phyloP scores from a whole-genome alignment of 495 filamentous ascomycete genomes.

The Penicillium flavigenum region DNA sequence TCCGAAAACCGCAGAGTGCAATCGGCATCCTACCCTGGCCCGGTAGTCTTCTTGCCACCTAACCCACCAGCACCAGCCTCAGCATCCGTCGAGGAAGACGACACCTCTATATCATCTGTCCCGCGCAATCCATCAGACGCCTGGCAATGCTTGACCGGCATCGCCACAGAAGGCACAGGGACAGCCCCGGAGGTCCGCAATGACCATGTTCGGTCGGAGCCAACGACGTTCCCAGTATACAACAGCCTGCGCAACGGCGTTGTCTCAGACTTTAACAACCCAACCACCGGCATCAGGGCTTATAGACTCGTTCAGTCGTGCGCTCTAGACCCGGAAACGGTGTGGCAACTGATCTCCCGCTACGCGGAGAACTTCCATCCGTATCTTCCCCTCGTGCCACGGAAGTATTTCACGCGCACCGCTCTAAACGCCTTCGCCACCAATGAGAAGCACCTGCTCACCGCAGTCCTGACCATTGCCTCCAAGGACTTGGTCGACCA shows the following conservation, averaged over 20 bases:
- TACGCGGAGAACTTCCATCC: constrained; percentile 60
- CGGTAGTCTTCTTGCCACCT: constrained; percentile 39
- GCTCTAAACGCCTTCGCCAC: constrained; percentile 50
- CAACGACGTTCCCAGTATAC: constrained; percentile 29
- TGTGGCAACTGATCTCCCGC: constrained; percentile 52
- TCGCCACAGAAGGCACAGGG: constrained; percentile 36
- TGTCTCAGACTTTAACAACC: constrained; percentile 29
- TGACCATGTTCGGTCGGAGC: constrained; percentile 25
- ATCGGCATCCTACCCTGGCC: constrained; percentile 37
- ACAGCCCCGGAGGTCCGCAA: constrained; percentile 20
- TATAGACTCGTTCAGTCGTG: constrained; percentile 54
- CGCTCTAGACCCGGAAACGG: constrained; percentile 45
- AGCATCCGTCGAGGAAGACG: constrained; percentile 40
- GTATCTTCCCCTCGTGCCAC: constrained; percentile 60
- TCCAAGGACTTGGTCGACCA: constrained; percentile 60
- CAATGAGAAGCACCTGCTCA: constrained; percentile 59
- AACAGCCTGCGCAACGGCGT: constrained; percentile 33
- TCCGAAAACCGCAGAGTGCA: constrained; percentile 30
- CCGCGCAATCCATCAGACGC: constrained; percentile 51
- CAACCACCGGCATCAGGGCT: constrained; percentile 39
- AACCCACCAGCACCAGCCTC: constrained; percentile 33
- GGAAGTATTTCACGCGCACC: constrained; percentile 50
- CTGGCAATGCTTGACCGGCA: constrained; percentile 48
- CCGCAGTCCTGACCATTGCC: constrained; percentile 61
- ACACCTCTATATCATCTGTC: constrained; percentile 42